A percentile compares a stretch with the other conserved stretches of the same genome.
Conservation (phyloP, 2,329 filamentous ascomycete species). For the Eutypella sp. region DNA sequence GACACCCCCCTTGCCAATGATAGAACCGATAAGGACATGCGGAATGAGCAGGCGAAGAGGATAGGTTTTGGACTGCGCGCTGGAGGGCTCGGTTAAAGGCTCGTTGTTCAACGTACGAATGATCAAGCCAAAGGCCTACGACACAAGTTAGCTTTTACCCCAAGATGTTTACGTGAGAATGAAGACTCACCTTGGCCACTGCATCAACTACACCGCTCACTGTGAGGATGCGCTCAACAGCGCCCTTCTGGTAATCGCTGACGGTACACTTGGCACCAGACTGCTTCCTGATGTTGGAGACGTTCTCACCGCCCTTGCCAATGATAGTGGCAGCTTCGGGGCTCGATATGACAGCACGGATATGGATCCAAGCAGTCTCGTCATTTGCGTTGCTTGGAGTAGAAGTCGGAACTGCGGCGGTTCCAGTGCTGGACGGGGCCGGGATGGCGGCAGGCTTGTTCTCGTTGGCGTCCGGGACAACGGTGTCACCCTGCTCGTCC, state of each 20-base stretch:
- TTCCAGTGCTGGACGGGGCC: conserved; percentile 34
- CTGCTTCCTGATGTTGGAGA: conserved; percentile 90
- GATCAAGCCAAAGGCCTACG: conserved; percentile 89
- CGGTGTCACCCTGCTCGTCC: conserved; percentile 63
- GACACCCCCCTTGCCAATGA: conserved; percentile 95
- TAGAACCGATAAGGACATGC: conserved; percentile 95
- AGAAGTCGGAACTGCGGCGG: conserved; percentile 28
- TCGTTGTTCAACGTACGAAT: conserved; percentile 98
- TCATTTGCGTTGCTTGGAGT: conserved; percentile 61
- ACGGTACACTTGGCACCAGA: conserved; percentile 98
- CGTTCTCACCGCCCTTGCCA: conserved; percentile 97
- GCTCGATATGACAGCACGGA: conserved; percentile 94
- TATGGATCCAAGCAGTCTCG: conserved; percentile 94
- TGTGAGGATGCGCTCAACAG: conserved; percentile 94
- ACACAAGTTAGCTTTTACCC: conserved; percentile 10
- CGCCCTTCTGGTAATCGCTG: conserved; percentile 95
- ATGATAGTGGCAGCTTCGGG: conserved; percentile 97
- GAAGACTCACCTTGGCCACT: conserved; percentile 74
- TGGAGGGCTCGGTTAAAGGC: conserved; percentile 80
- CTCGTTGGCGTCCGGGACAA: conserved; percentile 60
- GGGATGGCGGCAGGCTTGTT: conserved; percentile 42
- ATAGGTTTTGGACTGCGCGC: conserved; percentile 92
- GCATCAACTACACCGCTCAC: conserved; percentile 96
- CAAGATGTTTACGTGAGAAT: conserved; percentile 3
- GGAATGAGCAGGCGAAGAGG: conserved; percentile 92